Conservation (phyloP, 2,329 filamentous ascomycete species). For the Microcera coccophila region DNA sequence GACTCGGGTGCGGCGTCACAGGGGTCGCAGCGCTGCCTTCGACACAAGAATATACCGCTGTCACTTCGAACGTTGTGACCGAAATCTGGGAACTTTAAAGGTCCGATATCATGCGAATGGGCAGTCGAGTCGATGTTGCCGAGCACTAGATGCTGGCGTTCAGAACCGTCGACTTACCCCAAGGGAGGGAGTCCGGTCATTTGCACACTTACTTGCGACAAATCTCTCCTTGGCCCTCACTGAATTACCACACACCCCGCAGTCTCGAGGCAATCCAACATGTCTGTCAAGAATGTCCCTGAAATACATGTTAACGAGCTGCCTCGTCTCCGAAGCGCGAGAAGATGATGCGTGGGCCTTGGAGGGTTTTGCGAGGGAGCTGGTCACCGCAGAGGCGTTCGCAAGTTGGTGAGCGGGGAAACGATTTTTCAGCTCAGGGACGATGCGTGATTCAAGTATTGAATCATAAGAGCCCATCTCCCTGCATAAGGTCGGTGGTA, state of each 20-base stretch:
- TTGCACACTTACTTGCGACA: constrained; percentile 8
- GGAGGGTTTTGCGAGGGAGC: no score
- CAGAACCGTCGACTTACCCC: background rate
- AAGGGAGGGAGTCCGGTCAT: no score
- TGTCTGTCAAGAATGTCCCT: no score
- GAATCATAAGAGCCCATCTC: no score
- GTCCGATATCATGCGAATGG: constrained; percentile 9
- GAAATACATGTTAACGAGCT: no score
- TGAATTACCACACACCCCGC: constrained; percentile 9
- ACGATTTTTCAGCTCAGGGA: no score
- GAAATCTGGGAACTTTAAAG: constrained; percentile 8
- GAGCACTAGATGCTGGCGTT: constrained; percentile 5
- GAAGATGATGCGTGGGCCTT: no score
- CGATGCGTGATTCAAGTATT: no score
- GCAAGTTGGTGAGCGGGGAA: no score
- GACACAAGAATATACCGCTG: constrained; percentile 5
- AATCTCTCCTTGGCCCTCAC: constrained; percentile 9
- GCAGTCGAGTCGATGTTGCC: constrained; percentile 6
- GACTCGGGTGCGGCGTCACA: constrained; percentile 9
- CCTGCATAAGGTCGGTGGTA: no score
- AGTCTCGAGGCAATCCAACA: constrained; percentile 6
- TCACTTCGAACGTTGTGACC: constrained; percentile 4
- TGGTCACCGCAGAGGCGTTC: no score
- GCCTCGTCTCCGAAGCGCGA: no score
- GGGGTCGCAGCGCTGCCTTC: constrained; percentile 5